These are phyloP conservation scores for Wickerhamiella siamensis DNA, from an alignment of 805 yeast species.

Conservation along the genomic window DNA sequence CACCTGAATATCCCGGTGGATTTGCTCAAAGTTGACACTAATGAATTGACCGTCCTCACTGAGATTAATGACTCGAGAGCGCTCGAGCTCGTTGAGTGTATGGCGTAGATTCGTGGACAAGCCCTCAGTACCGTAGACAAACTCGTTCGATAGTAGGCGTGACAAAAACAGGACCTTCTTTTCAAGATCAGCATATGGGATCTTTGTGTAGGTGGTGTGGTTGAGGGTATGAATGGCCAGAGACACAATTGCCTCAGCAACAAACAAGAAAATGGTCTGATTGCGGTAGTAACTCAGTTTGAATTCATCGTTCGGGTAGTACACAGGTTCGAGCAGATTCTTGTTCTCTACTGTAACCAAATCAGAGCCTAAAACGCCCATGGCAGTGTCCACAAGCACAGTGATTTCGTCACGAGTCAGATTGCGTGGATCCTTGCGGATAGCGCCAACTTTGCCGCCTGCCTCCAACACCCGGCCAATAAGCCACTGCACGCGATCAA, in stretches of 20 bases:
- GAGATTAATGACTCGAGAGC: constrained; percentile 21
- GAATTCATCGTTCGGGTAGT: constrained; percentile 34
- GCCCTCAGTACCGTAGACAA: constrained; percentile 27
- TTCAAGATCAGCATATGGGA: constrained; percentile 20
- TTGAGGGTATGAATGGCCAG: constrained; percentile 26
- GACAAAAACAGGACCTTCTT: constrained; percentile 26
- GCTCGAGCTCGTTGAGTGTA: constrained; percentile 20
- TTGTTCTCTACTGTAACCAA: constrained; percentile 23
- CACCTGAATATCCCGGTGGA: constrained; percentile 18
- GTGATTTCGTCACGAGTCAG: constrained; percentile 17
- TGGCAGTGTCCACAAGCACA: constrained; percentile 26
- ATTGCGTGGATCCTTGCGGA: constrained; percentile 17
- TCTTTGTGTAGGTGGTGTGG: constrained; percentile 12
- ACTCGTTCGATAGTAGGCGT: constrained; percentile 26
- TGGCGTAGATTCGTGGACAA: constrained; percentile 22
- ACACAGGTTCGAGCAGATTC: constrained; percentile 27
- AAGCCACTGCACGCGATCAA: constrained; percentile 25
- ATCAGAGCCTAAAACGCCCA: constrained; percentile 28
- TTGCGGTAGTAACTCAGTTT: constrained; percentile 46
- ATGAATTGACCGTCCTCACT: constrained; percentile 14
- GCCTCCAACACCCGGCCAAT: constrained; percentile 23
- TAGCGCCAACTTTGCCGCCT: constrained; percentile 29
- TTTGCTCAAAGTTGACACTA: constrained; percentile 10
- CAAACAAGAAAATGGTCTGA: constrained; percentile 40
- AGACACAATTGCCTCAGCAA: constrained; percentile 36